These are phyloP conservation scores for Sporothrix brunneoviolacea DNA, from an alignment of 2,329 filamentous ascomycete genomes.

Conservation along the genomic window DNA sequence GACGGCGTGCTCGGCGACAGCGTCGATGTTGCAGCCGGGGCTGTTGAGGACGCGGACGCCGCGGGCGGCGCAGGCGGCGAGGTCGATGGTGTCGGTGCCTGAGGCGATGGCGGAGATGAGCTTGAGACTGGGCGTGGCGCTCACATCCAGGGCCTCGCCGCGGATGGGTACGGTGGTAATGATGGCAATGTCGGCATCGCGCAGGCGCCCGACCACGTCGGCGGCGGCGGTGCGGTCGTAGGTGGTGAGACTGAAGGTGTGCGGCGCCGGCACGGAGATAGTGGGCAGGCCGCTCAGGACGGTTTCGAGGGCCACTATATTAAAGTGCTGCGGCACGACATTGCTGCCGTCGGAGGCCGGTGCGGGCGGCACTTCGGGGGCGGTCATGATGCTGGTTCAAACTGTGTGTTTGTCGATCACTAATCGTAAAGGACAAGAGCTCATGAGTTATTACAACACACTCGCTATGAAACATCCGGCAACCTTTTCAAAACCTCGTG, in stretches of 20 bases:
- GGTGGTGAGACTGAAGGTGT: conserved; percentile 25
- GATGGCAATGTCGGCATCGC: conserved; percentile 31
- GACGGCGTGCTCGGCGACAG: conserved; percentile 25
- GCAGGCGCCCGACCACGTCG: conserved; percentile 24
- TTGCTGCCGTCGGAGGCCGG: no score
- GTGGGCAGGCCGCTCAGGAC: conserved; percentile 25
- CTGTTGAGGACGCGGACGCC: conserved; percentile 25
- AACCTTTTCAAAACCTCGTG: no score
- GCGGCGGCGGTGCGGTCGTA: conserved; percentile 22
- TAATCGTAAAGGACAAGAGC: no score
- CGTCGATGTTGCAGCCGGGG: conserved; percentile 22
- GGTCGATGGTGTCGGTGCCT: conserved; percentile 24
- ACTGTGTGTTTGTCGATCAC: no score
- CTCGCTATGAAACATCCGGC: no score
- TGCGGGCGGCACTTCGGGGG: no score
- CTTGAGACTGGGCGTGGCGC: conserved; percentile 24
- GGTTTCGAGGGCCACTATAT: conserved; percentile 28
- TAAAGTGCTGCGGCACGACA: conserved; percentile 17
- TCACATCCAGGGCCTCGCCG: conserved; percentile 18
- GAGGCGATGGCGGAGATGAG: conserved; percentile 23
- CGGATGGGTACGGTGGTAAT: conserved; percentile 27
- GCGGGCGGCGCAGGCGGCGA: conserved; percentile 18
- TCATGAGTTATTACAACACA: no score
- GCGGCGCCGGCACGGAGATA: conserved; percentile 14
- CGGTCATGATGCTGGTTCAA: not conserved